Evolutionary conservation across 1,284 basidiomycete species (phyloP).

Genomic region (Ganoderma lingzhi): DNA sequence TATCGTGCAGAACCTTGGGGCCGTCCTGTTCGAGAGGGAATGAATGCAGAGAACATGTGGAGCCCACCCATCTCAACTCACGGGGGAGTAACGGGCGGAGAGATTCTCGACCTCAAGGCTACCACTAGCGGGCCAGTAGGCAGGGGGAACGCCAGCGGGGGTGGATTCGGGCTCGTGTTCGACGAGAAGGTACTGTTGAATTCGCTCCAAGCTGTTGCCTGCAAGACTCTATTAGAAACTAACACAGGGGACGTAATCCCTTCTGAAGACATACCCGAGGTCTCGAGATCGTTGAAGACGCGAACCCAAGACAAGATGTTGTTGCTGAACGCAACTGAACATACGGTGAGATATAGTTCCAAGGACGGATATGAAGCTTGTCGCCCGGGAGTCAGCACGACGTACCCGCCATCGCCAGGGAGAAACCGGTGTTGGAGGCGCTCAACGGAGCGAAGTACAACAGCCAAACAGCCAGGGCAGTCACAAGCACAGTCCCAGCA

Average conservation of each 20-base stretch:
- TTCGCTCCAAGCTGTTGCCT: conserved; percentile 33
- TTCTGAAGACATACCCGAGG: conserved; percentile 35
- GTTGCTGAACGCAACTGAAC: conserved; percentile 56
- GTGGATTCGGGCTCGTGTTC: conserved; percentile 71
- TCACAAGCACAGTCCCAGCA: conserved; percentile 58
- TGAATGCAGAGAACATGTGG: conserved; percentile 11
- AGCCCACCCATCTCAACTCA: conserved; percentile 11
- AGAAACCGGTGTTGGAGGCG: conserved; percentile 56
- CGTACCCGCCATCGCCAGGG: conserved; percentile 58
- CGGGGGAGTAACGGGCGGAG: conserved; percentile 62
- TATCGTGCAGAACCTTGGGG: conserved; percentile 56
- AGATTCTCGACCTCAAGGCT: conserved; percentile 68
- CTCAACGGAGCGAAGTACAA: conserved; percentile 51
- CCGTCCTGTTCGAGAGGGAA: conserved; percentile 39
- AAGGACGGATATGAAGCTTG: neutral
- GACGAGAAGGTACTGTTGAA: conserved; percentile 72
- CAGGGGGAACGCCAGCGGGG: conserved; percentile 64
- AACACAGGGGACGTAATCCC: neutral
- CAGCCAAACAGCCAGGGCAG: conserved; percentile 60
- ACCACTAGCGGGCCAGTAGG: conserved; percentile 83
- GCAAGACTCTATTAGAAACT: neutral
- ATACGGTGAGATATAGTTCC: neutral
- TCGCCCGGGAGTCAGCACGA: too few relatives aligned
- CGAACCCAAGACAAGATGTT: conserved; percentile 62
- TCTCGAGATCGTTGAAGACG: conserved; percentile 64